phyloP scores from a whole-genome alignment of 805 yeast species.

The Pichia heedii region DNA sequence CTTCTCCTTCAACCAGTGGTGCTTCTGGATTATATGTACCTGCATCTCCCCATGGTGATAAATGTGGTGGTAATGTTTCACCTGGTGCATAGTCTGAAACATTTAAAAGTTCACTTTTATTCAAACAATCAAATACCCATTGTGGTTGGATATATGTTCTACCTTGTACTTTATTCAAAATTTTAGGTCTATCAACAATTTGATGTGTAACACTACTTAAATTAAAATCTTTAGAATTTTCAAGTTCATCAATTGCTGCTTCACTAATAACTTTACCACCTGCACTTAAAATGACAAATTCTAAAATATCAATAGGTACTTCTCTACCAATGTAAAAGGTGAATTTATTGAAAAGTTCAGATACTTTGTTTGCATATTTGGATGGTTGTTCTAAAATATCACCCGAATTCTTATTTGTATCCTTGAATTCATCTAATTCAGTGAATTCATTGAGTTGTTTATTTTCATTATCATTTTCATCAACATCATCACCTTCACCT shows the following conservation, averaged over 20 bases:
- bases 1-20: constrained; percentile 31
- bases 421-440: constrained; percentile 64
- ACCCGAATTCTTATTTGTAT: constrained; percentile 51
- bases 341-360: constrained; percentile 62
- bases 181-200: constrained; percentile 84
- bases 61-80: constrained; percentile 90
- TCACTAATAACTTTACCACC: constrained; percentile 87
- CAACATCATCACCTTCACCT: constrained; percentile 29
- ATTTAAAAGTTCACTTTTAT: constrained; percentile 64
- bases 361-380: constrained; percentile 46
- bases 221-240: constrained; percentile 42
- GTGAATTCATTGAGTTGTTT: no score
- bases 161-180: constrained; percentile 71
- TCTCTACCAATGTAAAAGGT: constrained; percentile 89
- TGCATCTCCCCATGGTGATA: constrained; percentile 98
- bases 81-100: constrained; percentile 88
- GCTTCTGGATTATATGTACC: constrained; percentile 82
- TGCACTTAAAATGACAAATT: constrained; percentile 74
- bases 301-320: constrained; percentile 86
- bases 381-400: constrained; percentile 71
- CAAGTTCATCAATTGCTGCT: constrained; percentile 71
- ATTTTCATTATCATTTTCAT: constrained; percentile 35
- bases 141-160: constrained; percentile 95
- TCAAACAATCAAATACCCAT: constrained; percentile 91
- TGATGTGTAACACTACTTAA: constrained; percentile 79